Base-by-base conservation (phyloP, 805 yeast species). In the Hanseniaspora nectarophila region DNA sequence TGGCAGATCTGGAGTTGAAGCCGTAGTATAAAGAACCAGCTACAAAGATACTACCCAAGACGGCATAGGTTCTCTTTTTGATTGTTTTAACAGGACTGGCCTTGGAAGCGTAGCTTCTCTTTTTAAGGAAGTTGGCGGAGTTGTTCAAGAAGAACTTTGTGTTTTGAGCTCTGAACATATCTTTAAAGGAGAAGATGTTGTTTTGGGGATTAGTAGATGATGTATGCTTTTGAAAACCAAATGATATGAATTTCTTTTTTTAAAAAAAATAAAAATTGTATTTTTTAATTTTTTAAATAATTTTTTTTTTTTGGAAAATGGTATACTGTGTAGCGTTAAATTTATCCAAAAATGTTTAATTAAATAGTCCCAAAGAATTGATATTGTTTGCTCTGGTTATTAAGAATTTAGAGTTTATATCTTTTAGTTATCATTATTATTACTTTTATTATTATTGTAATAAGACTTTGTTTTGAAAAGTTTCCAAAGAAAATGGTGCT, bases 1-100 rank as follows among this genome's bases (percentile, higher is more conserved):
- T 69, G 2, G 85, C 82, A 1, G 96, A 81, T 55, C 95, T 73
- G 9, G 96, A 81, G 67, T 89, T 95, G 50, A 78, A 69, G 18
- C 72, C 66, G 60, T 83, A 85, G 56, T 74, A 73, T 7, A 70
- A 62, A 16, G 80, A 82, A 2, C 70, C 56, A 45, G 71, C 67
- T 21, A 61, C 58, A 18, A 64, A 66, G 34, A 61, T 48, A 45
- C 64, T 29, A 48, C 60, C 66, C 5, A 59, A 57, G 2, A 61
- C 53, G 32, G 60, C 61, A 20, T 59, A 53, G 1, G 61, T 32
- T 3, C 44, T 16, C 20, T 34, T 53, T 7, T 39, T 44, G 26
- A 42, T 32, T 12, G 45, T 10, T 18, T 34, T 40, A 4, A 42
- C 6, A 5, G 24, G 24, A 3, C 21, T 29, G 23, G 45, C 33